Base-by-base conservation (phyloP, 1,284 basidiomycete species). In the Fomitopsis pinicola region DNA sequence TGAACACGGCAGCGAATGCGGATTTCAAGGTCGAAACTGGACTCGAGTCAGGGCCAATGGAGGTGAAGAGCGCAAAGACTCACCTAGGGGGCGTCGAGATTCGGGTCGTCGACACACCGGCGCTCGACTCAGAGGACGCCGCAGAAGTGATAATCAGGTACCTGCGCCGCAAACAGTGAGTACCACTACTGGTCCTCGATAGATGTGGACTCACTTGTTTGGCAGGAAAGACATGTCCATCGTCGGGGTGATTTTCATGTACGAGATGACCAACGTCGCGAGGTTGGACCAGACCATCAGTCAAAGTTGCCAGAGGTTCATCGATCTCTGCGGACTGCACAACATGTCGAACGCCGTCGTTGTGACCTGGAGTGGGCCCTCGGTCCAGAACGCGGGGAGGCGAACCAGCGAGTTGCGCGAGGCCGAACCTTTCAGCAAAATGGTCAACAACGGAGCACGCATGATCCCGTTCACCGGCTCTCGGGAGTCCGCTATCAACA, bases 291-390 rank as follows among this genome's bases (percentile, higher is more conserved):
- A 62, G 1, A 57, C 45, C 14, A 54, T 61, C 19, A 42, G 55
- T 17, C 38, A 62, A 3, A 65, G 64, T 58, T 60, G 65, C 46
- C 58, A 56, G 12, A 56, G 58, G 35, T 64, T 65, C 59, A 56
- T 48, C 9, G 36, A 64, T 3, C 59, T 67, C 38, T 68, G 67
- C 59, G 67, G 65, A 6, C 22, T 36, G 2, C 28, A 54, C 14
- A 59, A 57, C 15, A 61, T 67, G n/a, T 3, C 19, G 42, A 64
- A 66, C 42, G 80, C 82, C 35, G 70, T 79, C 22, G 75, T 84
- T 61, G 77, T 78, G 30, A 84, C 81, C 55, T 82, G 76, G 59
- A 81, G 81, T 78, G 83, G 81, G 82, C 75, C 73, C 19, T 69
- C 72, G 57, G 72, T 78, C 28, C 30, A 26, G 30, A 7, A 22